These are phyloP conservation scores for Trametes cingulata DNA, from an alignment of 768 basidiomycete species.

Conservation along the genomic window DNA sequence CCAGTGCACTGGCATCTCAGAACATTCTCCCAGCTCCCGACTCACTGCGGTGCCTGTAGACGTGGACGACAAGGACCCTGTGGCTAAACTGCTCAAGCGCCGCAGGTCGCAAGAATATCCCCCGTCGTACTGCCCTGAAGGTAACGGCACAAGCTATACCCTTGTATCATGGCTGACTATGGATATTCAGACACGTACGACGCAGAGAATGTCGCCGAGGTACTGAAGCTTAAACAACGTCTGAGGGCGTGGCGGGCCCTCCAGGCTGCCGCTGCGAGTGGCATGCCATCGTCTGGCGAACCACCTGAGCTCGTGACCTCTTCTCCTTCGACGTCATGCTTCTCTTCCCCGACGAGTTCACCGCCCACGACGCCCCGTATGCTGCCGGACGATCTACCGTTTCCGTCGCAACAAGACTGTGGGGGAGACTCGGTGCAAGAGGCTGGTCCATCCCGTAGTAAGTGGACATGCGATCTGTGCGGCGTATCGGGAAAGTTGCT, in stretches of 20 bases:
- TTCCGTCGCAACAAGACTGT: neutral
- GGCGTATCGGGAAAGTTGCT: no score
- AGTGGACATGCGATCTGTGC: no score
- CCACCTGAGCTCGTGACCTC: neutral
- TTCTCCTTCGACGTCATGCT: neutral
- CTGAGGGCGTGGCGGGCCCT: slow-evolving; percentile 3
- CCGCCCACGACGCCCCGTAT: neutral
- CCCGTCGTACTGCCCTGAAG: neutral
- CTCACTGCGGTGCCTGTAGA: no score
- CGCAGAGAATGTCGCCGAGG: slow-evolving; percentile 10
- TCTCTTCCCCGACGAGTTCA: neutral
- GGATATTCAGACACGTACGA: neutral
- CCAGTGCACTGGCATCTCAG: no score
- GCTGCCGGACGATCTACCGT: neutral
- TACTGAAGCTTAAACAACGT: slow-evolving; percentile 5
- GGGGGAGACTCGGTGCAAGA: neutral
- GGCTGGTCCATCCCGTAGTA: no score
- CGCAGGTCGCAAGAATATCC: neutral
- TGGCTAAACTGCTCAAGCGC: no score
- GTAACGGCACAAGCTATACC: neutral
- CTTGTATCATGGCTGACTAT: neutral
- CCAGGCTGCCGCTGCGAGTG: neutral
- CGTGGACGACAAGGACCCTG: no score
- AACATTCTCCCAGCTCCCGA: no score
- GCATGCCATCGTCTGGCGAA: neutral